Base-by-base conservation (phyloP, 495 filamentous ascomycete genomes). In the Lasiosphaeris hirsuta region DNA sequence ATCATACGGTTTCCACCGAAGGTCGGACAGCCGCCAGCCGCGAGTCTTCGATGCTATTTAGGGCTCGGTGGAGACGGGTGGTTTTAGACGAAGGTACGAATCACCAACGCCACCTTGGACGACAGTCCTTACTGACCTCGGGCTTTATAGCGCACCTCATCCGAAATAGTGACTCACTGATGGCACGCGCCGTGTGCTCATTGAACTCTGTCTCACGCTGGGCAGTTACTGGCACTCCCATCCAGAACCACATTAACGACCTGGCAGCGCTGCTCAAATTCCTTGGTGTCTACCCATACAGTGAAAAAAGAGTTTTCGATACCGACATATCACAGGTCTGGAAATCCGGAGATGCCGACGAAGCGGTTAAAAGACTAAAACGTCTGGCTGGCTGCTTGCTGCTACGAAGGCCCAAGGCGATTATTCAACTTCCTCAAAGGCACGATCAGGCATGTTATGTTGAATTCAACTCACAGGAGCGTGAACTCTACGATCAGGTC, bases 1-100 rank as follows among this genome's bases (percentile, higher is more conserved):
- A 77, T 54, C 66, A 77, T 46, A 71, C 72, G 0, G 60, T 76
- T 7, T 65, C 70, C 8, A 64, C 51, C 36, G 56, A 33, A 13
- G 54, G 52, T 7, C 14, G 42, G 13, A 36, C 39, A 4, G 10
- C 54, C 1, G 13, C 34, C 36, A 57, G 35, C 8, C 45, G 45
- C 7, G 8, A 34, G 45, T 11, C 10, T 7, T 66, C 64, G 0
- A 13, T 63, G 3, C 42, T 72, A 2, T 75, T 75, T 55, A 64
- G 62, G 1, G 52, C 56, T 7, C 58, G 37, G 1, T 79, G 75
- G 77, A 63, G 51, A 10, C 59, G 77, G 7, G 59, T 81, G 13
- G 63, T 81, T 7, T 51, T 81, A 13, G 78, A 81, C 55, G 78
- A 81, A 74, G 78, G 78, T 75, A 60, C 3, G 61, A 23, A 15